phyloP scores from a whole-genome alignment of 495 filamentous ascomycete species.

The Neurospora tetrasperma region DNA sequence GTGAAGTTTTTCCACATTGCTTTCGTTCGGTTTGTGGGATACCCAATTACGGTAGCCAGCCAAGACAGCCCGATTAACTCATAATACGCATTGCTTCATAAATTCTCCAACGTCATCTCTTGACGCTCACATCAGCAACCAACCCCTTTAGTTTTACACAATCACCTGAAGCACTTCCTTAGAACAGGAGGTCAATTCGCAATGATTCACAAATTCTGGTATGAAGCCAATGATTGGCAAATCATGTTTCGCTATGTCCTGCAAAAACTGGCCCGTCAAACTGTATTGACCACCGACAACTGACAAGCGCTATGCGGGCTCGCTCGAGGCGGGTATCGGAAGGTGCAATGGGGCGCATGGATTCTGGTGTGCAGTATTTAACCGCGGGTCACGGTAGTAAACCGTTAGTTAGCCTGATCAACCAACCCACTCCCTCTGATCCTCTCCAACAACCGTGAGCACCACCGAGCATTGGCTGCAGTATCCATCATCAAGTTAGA shows the following conservation, averaged over 20 bases:
- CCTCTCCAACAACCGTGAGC: no score
- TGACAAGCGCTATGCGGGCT: neutral
- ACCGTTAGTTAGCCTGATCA: no score
- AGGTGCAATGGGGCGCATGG: no score
- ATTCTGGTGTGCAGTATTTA: no score
- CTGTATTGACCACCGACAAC: neutral
- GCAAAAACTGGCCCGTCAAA: neutral
- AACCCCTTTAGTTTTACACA: neutral
- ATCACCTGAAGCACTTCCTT: neutral
- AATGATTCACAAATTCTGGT: no score
- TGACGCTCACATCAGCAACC: neutral
- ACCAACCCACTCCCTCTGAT: no score
- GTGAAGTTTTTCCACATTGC: neutral
- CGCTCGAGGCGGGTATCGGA: no score
- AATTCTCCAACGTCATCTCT: neutral
- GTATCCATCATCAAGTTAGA: neutral
- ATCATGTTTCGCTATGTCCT: neutral
- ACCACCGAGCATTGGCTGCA: no score
- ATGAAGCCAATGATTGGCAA: neutral
- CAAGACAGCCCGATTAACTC: accelerated
- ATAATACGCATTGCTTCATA: neutral
- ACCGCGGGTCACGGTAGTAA: no score
- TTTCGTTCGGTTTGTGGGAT: neutral
- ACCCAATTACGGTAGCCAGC: neutral
- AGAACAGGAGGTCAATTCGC: neutral